Conservation (phyloP, 129 eudicot species). For the Daucus carota region DH1_v3.0 NC_030381.2:39150001-39150500, state of each 20-base stretch:
- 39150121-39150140: slow-evolving; percentile 30
- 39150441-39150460: too few species aligned
- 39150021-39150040: slow-evolving; percentile 27
- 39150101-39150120: neutral
- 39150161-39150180: slow-evolving; percentile 10
- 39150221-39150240: slow-evolving; percentile 12
- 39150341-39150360: neutral
- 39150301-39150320: neutral
- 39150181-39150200: neutral
- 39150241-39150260: neutral
- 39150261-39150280: slow-evolving; percentile 5
- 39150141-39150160: slow-evolving; percentile 24
- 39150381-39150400: neutral
- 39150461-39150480: too few species aligned
- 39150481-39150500: too few species aligned
- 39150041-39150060: neutral
- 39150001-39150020: slow-evolving; percentile 44
- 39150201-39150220: neutral
- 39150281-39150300: slow-evolving; percentile 25
- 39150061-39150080: neutral
- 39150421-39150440: too few species aligned
- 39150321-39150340: neutral
- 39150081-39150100: neutral
- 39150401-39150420: too few species aligned
- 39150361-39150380: neutral